Conservation (phyloP, 2,329 filamentous ascomycete species). For the Colletotrichum sp. region DNA sequence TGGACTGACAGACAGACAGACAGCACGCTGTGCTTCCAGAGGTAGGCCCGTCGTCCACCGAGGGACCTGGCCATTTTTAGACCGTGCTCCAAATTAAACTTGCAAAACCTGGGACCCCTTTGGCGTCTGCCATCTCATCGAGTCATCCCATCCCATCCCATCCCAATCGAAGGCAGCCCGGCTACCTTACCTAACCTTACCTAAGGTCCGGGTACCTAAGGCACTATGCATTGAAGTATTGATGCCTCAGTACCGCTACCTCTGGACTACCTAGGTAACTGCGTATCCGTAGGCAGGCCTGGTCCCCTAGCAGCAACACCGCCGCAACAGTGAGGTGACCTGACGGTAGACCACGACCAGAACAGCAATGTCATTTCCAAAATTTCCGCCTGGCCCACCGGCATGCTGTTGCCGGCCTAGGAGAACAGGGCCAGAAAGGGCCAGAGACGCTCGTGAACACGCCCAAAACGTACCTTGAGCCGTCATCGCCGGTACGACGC, state of each 20-base stretch:
- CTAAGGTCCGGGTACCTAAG: not conserved
- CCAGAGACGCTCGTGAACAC: not conserved
- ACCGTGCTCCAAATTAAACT: not conserved
- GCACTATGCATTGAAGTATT: no score
- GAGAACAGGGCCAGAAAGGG: not conserved
- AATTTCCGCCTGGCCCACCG: conserved; percentile 7
- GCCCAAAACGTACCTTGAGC: not conserved
- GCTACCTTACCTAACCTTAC: no score
- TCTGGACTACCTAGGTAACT: no score
- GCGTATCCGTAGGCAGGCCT: not conserved
- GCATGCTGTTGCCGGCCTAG: not conserved
- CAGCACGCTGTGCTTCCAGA: no score
- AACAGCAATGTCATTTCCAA: conserved; percentile 20
- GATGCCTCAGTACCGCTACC: no score
- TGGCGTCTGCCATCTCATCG: not conserved
- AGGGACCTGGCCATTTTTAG: not conserved
- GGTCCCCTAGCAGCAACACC: not conserved
- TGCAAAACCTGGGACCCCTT: not conserved
- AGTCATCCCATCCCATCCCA: no score
- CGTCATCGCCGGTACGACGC: not conserved
- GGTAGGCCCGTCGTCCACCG: not conserved
- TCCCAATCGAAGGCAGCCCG: no score
- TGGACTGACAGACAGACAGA: no score
- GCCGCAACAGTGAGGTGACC: conserved; percentile 3
- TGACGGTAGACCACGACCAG: conserved; percentile 18